These are phyloP conservation scores for Herpetomonas tarakana DNA, from an alignment of 208 protist species.

Conservation along the genomic window DNA sequence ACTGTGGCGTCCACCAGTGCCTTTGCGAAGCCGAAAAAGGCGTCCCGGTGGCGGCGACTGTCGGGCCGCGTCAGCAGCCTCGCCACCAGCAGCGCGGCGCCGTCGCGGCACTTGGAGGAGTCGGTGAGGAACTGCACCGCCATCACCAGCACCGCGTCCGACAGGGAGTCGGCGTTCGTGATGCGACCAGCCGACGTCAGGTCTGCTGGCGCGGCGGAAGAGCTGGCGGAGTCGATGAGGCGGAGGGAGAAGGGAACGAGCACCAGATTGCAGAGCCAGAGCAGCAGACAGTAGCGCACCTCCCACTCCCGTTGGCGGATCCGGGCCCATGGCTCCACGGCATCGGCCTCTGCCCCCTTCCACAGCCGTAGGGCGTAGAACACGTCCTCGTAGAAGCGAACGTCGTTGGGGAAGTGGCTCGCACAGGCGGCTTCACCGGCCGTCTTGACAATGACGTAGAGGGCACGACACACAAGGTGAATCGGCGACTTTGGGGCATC, in stretches of 20 bases:
- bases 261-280: slow-evolving; percentile 97
- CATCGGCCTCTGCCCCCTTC: slow-evolving; percentile 13
- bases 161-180: slow-evolving; percentile 38
- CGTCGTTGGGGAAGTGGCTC: slow-evolving; percentile 93
- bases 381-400: slow-evolving; percentile 81
- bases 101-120: slow-evolving; percentile 89
- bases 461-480: slow-evolving; percentile 68
- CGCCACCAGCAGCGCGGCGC: slow-evolving; percentile 85
- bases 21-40: slow-evolving; percentile 64
- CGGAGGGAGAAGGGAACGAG: slow-evolving; percentile 95
- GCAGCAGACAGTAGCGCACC: slow-evolving; percentile 94
- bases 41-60: slow-evolving; percentile 48
- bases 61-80: slow-evolving; percentile 91
- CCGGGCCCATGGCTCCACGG: neutral
- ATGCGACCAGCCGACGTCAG: neutral
- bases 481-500: slow-evolving; percentile 70
- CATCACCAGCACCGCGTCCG: slow-evolving; percentile 69
- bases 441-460: slow-evolving; percentile 94
- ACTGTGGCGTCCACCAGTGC: slow-evolving; percentile 20
- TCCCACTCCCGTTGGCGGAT: slow-evolving; percentile 88
- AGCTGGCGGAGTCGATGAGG: slow-evolving; percentile 81
- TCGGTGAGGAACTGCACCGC: slow-evolving; percentile 75
- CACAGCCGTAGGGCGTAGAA: slow-evolving; percentile 79
- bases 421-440: slow-evolving; percentile 92
- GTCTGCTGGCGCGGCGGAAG: neutral